Percentiles rank a stretch among this genome's conserved stretches.
Evolutionary conservation across 768 basidiomycete genomes (phyloP).

Genomic region (Lactifluus hygrophoroides): DNA sequence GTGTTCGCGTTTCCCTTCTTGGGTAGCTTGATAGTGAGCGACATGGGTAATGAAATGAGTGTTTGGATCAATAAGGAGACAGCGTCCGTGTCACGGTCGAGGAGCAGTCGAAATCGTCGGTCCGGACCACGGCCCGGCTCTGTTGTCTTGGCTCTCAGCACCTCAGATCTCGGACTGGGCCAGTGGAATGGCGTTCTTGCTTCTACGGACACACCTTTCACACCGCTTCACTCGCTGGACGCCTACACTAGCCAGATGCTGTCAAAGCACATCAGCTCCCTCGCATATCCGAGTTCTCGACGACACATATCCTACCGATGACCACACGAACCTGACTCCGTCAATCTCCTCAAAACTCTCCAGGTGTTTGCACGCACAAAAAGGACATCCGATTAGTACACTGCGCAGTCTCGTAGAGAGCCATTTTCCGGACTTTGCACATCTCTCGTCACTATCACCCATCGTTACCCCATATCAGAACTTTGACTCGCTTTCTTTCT

Average conservation of each 20-base stretch:
- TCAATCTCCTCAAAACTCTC: constrained; percentile 78
- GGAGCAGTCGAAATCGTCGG: not conserved
- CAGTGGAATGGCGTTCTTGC: not conserved
- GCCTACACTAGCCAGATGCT: not conserved
- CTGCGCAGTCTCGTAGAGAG: constrained; percentile 77
- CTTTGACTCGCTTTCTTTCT: constrained; percentile 96
- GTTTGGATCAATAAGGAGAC: too few species aligned
- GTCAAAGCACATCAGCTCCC: constrained; percentile 7
- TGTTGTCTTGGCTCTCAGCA: too few species aligned
- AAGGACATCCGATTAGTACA: constrained; percentile 79
- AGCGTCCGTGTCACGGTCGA: not conserved
- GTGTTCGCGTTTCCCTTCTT: constrained; percentile 11
- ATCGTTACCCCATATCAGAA: constrained; percentile 86
- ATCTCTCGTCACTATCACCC: constrained; percentile 73
- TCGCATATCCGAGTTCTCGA: constrained; percentile 45
- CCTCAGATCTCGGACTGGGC: too few species aligned
- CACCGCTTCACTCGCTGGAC: not conserved
- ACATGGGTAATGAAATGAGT: not conserved
- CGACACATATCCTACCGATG: constrained; percentile 66
- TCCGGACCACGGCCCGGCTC: not conserved
- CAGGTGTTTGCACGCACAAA: constrained; percentile 63
- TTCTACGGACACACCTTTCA: not conserved
- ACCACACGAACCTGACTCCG: constrained; percentile 75
- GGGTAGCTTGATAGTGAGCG: constrained; percentile 15
- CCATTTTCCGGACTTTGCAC: constrained; percentile 68